Conservation (phyloP, 495 filamentous ascomycete genomes). For the Penicillium cosmopolitanum region DNA sequence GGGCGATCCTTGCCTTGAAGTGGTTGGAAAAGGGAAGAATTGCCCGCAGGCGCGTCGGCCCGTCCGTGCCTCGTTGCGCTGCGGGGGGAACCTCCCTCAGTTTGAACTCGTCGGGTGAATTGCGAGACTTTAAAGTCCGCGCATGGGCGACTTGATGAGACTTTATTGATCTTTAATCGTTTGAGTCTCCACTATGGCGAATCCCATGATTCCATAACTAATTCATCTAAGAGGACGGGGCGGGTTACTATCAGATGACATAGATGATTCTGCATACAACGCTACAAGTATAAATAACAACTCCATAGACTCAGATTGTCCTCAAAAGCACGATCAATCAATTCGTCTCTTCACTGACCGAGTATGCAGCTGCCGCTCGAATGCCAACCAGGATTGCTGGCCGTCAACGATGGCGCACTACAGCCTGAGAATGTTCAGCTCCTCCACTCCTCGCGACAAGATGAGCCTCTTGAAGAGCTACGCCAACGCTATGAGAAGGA, state of each 20-base stretch:
- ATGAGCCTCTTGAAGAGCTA: conserved; percentile 1
- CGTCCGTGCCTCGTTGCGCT: conserved; percentile 1
- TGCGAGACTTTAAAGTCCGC: neutral
- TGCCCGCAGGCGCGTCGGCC: neutral
- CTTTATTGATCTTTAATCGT: too few species aligned
- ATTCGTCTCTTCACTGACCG: neutral
- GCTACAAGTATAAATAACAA: too few species aligned
- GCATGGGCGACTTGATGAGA: too few species aligned
- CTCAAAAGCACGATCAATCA: too few species aligned
- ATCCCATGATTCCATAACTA: too few species aligned
- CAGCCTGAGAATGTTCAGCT: neutral
- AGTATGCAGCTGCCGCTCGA: neutral
- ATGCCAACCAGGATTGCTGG: conserved; percentile 6
- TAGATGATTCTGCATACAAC: too few species aligned
- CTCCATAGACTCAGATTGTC: too few species aligned
- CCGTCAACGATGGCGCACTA: conserved; percentile 10
- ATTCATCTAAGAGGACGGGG: too few species aligned
- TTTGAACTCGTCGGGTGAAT: neutral
- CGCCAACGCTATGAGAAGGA: conserved; percentile 8
- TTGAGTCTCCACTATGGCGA: too few species aligned
- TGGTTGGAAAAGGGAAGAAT: neutral
- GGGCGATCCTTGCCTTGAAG: conserved; percentile 1
- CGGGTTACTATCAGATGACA: too few species aligned
- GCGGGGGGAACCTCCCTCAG: neutral
- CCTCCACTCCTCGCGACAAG: neutral